Base-by-base conservation (phyloP, 192 early-diverging fungal species). In the Thamnidium elegans region DNA sequence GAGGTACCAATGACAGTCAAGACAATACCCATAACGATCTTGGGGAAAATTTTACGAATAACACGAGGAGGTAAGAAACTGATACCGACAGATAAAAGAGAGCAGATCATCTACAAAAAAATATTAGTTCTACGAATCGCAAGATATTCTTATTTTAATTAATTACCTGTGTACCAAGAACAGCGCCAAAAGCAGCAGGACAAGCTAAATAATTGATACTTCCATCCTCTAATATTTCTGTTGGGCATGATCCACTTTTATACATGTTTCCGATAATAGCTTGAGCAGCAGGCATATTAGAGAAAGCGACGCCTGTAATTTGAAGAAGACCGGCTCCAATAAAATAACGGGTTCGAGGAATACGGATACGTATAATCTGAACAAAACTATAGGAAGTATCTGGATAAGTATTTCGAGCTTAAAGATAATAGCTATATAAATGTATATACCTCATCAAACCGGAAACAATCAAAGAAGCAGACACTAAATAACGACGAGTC, bases 261-360 rank as follows among this genome's bases (percentile, higher is more conserved):
- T 67, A 67, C 58, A 67, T 60, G 17, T 60, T 67, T 56, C 65
- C 26, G 58, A 84, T 73, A 0, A 76, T 79, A 15, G 76, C 65
- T 26, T 84, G 68, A 32, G 82, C 79, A 14, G 84, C 69, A 8
- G 81, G 80, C 19, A 84, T 60, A 34, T 69, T 77, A 48, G 82
- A 78, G n/a, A 84, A 84, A 4, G 66, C 62, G 19, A 82, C 84
- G 3, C 82, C 82, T 20, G 84, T 78, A 8, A 84, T 82, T 3
- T 75, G 78, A 0, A 84, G 50, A 23, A 84, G 58, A 21, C 82
- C 55, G 19, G 55, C 30, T 11, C 55, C 55, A 17, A 65, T 65
- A 65, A 47, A 65, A 45, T 56, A 65, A 14, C 43, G 52, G 9
- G 64, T 65, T 21, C 61, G 72, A 47, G 76, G 76, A 26, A 81